Evolutionary conservation across 108 stramenopile species (phyloP).

Genomic region (Nitzschia sp.): DNA sequence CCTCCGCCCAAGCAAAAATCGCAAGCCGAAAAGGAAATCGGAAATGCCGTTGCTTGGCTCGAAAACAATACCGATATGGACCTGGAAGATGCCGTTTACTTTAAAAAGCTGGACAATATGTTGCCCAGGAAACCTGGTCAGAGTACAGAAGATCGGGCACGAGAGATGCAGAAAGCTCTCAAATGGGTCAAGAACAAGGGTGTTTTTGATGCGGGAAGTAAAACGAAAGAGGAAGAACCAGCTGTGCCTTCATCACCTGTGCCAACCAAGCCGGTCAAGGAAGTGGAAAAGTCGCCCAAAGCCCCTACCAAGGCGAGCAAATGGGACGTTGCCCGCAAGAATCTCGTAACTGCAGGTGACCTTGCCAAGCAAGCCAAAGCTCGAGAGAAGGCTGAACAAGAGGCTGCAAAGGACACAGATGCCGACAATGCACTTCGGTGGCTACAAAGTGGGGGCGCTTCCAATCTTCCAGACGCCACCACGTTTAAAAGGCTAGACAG

Average conservation of each 20-base stretch:
- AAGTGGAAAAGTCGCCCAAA: neutral
- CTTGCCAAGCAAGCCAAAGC: slow-evolving; percentile 16
- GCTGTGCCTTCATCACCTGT: too few relatives aligned
- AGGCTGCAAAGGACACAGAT: neutral
- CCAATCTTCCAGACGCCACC: neutral
- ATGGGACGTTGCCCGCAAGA: neutral
- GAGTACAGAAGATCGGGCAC: slow-evolving; percentile 7
- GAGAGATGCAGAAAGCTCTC: slow-evolving; percentile 26
- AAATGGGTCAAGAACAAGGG: slow-evolving; percentile 25
- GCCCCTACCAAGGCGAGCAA: neutral
- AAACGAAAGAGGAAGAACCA: neutral
- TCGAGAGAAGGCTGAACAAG: neutral
- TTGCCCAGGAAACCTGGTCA: slow-evolving; percentile 5
- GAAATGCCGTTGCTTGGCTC: slow-evolving; percentile 9
- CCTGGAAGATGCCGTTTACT: slow-evolving; percentile 16
- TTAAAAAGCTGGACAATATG: slow-evolving; percentile 32
- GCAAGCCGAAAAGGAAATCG: neutral
- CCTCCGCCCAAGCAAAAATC: neutral
- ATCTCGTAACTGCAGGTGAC: neutral
- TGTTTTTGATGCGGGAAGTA: neutral
- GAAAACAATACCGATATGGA: neutral
- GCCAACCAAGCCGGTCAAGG: neutral
- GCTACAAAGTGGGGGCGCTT: neutral
- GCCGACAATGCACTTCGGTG: slow-evolving; percentile 5
- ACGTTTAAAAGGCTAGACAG: slow-evolving; percentile 16